Conservation (phyloP, 345 rosid species). For the Arabidopsis thaliana region DNA sequence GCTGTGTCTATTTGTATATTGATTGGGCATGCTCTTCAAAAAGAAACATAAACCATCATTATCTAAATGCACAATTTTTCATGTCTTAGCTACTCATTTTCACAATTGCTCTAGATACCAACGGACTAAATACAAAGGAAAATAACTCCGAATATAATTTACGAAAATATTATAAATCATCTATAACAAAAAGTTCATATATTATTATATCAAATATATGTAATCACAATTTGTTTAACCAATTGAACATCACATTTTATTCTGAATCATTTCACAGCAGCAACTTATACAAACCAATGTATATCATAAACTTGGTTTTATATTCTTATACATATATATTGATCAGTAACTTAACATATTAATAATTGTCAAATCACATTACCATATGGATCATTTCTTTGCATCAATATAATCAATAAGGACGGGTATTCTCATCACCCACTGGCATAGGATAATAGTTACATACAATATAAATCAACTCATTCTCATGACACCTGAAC, state of each 20-base stretch:
- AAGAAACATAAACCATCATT: not conserved
- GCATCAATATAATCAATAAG: slow-evolving; percentile 24
- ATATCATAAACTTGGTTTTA: not conserved
- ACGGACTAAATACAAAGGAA: not conserved
- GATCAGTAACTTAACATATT: slow-evolving; percentile 3
- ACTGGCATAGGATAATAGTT: slow-evolving; percentile 55
- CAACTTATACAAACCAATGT: not conserved
- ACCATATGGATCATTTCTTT: not conserved
- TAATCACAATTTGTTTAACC: not conserved
- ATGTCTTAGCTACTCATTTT: not conserved
- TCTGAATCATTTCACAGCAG: not conserved
- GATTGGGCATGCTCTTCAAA: not conserved
- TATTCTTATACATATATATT: not conserved
- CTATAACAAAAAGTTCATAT: not conserved
- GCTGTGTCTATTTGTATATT: not conserved
- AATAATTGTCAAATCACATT: not conserved
- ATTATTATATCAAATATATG: not conserved
- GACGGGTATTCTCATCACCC: slow-evolving; percentile 45
- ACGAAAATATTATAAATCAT: not conserved
- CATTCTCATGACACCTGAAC: slow-evolving; percentile 57
- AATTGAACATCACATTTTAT: not conserved
- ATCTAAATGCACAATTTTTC: not conserved
- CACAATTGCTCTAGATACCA: not conserved
- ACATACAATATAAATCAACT: slow-evolving; percentile 56
- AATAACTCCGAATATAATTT: not conserved